These are phyloP conservation scores for Ophiostoma novo-ulmi DNA, from an alignment of 2,329 filamentous ascomycete species.

Conservation along the genomic window DNA sequence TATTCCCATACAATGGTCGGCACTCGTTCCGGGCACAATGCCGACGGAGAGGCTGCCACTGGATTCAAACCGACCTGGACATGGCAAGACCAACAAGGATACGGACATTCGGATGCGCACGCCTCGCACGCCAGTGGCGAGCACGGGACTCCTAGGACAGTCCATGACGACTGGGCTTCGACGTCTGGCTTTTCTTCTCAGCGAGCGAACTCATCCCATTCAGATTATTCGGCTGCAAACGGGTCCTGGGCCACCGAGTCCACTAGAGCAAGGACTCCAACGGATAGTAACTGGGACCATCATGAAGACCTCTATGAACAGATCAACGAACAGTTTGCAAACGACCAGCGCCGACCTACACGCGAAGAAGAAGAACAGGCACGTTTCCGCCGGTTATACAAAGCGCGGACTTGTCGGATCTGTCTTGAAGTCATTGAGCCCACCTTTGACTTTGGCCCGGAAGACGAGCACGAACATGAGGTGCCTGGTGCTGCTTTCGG, in stretches of 20 bases:
- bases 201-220: not conserved
- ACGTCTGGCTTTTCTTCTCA: constrained; percentile 16
- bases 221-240: not conserved
- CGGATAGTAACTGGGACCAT: constrained; percentile 3
- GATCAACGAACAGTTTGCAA: not conserved
- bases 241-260: not conserved
- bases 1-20: constrained; percentile 17
- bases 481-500: not conserved
- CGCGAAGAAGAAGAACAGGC: constrained; percentile 16
- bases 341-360: not conserved
- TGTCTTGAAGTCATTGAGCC: constrained; percentile 67
- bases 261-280: constrained; percentile 6
- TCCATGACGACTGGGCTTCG: constrained; percentile 17
- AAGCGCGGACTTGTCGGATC: constrained; percentile 76
- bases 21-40: constrained; percentile 11
- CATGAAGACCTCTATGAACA: not conserved
- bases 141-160: not conserved
- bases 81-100: constrained; percentile 12
- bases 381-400: constrained; percentile 47
- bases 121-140: constrained; percentile 17
- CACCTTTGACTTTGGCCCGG: constrained; percentile 38
- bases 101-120: not conserved
- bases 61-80: constrained; percentile 19
- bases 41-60: not conserved
- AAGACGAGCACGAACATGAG: not conserved